Conservation (phyloP, 306 rosid species). For the Vigna hirtella region DNA sequence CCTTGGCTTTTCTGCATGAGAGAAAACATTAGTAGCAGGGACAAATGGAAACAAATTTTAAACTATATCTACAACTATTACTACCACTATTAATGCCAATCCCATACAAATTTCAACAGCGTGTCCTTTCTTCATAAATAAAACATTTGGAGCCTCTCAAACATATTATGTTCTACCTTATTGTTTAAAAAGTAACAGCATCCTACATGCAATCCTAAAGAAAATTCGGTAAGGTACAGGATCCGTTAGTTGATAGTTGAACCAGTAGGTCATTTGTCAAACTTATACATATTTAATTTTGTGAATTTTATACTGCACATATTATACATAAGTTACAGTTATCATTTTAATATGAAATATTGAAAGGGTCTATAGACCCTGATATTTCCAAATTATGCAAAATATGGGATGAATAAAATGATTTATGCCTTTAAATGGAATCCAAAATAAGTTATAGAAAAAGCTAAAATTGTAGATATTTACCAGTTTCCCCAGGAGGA, state of each 20-base stretch:
- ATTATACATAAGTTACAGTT: too few species aligned
- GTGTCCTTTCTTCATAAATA: slow-evolving; percentile 23
- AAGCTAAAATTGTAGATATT: slow-evolving; percentile 34
- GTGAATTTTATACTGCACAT: too few species aligned
- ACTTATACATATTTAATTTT: not conserved
- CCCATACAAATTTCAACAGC: not conserved
- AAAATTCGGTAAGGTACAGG: not conserved
- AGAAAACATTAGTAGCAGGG: slow-evolving; percentile 15
- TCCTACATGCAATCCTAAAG: not conserved
- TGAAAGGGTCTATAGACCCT: not conserved
- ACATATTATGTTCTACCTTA: slow-evolving; percentile 19
- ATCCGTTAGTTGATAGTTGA: too few species aligned
- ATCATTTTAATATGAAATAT: not conserved
- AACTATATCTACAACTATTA: not conserved
- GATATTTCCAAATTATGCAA: not conserved
- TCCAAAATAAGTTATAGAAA: slow-evolving; percentile 8
- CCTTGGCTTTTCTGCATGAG: slow-evolving; percentile 70
- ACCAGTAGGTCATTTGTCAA: not conserved
- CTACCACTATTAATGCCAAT: not conserved
- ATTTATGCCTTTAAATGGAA: slow-evolving; percentile 15
- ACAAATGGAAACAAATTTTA: not conserved
- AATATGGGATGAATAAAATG: too few species aligned
- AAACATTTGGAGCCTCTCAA: slow-evolving; percentile 12
- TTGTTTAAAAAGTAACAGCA: not conserved
- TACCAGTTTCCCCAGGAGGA: slow-evolving; percentile 73